phyloP scores from a whole-genome alignment of 495 filamentous ascomycete species.

The Daldinia caldariorum region DNA sequence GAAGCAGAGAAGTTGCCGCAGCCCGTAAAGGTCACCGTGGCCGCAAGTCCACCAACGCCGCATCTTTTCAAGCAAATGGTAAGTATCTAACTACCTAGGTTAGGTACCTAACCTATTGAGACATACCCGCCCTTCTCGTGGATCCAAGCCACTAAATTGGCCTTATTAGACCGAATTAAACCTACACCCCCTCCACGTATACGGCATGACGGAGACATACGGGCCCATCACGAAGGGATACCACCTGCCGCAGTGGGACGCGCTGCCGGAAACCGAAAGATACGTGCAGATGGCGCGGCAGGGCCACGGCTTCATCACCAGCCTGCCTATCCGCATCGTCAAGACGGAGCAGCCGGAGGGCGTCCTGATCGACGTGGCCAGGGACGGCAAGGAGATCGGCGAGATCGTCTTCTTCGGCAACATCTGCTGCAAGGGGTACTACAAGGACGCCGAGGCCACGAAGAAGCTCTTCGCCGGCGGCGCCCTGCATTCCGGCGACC shows the following conservation, averaged over 20 bases:
- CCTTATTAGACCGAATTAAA: slow-evolving; percentile 67
- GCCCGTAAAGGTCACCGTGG: slow-evolving; percentile 88
- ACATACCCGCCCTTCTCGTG: background rate
- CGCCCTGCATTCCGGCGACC: slow-evolving; percentile 85
- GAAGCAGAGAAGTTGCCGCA: slow-evolving; percentile 74
- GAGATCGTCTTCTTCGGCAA: slow-evolving; percentile 93
- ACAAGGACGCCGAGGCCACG: slow-evolving; percentile 89
- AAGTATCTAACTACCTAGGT: background rate
- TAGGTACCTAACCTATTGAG: too few species aligned
- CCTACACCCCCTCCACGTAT: slow-evolving; percentile 91
- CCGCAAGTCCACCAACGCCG: slow-evolving; percentile 87
- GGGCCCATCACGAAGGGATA: slow-evolving; percentile 97
- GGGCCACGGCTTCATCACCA: slow-evolving; percentile 87
- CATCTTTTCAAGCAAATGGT: slow-evolving; percentile 95
- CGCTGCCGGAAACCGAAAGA: slow-evolving; percentile 72
- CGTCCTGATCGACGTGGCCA: slow-evolving; percentile 76
- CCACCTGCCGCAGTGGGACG: slow-evolving; percentile 82
- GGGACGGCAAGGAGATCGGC: slow-evolving; percentile 88
- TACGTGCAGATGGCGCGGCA: slow-evolving; percentile 91
- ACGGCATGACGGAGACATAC: slow-evolving; percentile 95
- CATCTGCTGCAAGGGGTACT: slow-evolving; percentile 91
- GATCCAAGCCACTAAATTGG: background rate
- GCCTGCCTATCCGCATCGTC: slow-evolving; percentile 82
- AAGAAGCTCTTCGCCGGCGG: slow-evolving; percentile 88
- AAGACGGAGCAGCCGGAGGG: slow-evolving; percentile 76